phyloP scores from a whole-genome alignment of 352 stramenopile species.

The Phytophthora crassamura region DNA sequence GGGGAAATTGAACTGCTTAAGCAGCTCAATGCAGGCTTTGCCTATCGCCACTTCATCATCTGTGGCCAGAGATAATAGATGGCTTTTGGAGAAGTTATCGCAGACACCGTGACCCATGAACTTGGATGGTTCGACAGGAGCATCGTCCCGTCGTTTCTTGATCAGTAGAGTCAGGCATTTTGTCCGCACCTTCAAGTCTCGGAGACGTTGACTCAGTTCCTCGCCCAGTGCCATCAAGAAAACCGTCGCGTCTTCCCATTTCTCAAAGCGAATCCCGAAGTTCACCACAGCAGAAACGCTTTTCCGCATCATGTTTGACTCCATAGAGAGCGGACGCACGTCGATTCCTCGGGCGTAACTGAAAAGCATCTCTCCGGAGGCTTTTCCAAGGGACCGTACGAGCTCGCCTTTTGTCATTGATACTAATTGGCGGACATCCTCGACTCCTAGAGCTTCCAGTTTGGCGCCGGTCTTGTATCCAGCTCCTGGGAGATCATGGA shows the following conservation, averaged over 20 bases:
- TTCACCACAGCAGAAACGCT: conserved; percentile 93
- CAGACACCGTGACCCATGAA: conserved; percentile 90
- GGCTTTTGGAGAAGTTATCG: conserved; percentile 86
- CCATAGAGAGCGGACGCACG: conserved; percentile 64
- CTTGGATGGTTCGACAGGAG: conserved; percentile 80
- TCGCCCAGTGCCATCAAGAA: conserved; percentile 86
- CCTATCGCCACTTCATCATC: conserved; percentile 62
- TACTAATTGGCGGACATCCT: conserved; percentile 70
- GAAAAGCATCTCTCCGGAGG: conserved; percentile 74
- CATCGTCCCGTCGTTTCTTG: conserved; percentile 78
- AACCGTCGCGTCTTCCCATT: conserved; percentile 67
- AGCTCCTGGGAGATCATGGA: conserved; percentile 85
- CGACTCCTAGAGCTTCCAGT: conserved; percentile 70
- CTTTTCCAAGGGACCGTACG: conserved; percentile 66
- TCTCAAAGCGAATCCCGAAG: conserved; percentile 92
- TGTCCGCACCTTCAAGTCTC: conserved; percentile 58
- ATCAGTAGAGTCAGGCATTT: conserved; percentile 84
- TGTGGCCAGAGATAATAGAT: conserved; percentile 62
- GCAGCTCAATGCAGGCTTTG: conserved; percentile 59
- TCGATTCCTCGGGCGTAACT: conserved; percentile 85
- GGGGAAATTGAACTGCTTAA: conserved; percentile 66
- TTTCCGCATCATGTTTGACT: conserved; percentile 81
- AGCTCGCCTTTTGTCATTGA: conserved; percentile 61
- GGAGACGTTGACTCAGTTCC: conserved; percentile 74
- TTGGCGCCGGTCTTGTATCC: conserved; percentile 71